Conservation (phyloP, 2,329 filamentous ascomycete species). For the Exophiala viscosa region DNA sequence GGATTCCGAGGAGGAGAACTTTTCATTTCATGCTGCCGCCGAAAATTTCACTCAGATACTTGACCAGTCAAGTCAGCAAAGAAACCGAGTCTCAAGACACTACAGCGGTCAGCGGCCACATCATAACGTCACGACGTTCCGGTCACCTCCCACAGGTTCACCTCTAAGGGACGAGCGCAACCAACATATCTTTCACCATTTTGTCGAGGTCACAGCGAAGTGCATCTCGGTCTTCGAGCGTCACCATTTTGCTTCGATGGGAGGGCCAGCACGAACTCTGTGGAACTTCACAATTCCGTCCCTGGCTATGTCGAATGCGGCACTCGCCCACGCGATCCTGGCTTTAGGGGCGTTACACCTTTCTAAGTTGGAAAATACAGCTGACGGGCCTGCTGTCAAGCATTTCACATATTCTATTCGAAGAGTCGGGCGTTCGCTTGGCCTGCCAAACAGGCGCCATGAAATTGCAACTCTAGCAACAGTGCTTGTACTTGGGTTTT, state of each 20-base stretch:
- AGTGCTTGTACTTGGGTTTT: conserved; percentile 80
- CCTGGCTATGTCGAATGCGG: conserved; percentile 78
- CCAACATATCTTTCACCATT: conserved; percentile 82
- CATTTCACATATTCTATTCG: conserved; percentile 87
- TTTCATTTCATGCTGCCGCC: conserved; percentile 19
- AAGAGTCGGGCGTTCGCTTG: conserved; percentile 71
- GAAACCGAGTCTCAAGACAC: conserved; percentile 4
- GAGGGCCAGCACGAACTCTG: conserved; percentile 55
- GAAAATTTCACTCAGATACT: conserved; percentile 33
- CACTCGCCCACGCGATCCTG: conserved; percentile 83
- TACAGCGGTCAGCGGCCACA: conserved; percentile 4
- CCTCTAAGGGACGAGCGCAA: conserved; percentile 78
- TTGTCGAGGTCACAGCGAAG: conserved; percentile 82
- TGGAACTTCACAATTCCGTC: conserved; percentile 78
- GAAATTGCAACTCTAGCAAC: conserved; percentile 83
- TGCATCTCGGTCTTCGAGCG: conserved; percentile 85
- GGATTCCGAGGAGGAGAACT: conserved; percentile 46
- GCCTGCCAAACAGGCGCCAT: conserved; percentile 63
- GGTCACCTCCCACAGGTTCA: conserved; percentile 46
- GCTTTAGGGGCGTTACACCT: conserved; percentile 85
- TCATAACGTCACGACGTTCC: conserved; percentile 14
- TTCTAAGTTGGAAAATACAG: conserved; percentile 70
- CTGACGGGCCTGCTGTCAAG: conserved; percentile 76
- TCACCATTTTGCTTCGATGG: conserved; percentile 59
- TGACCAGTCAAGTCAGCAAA: conserved; percentile 18